phyloP scores from a whole-genome alignment of 1,139 yeast species.

The Debaryomyces sp. region DNA sequence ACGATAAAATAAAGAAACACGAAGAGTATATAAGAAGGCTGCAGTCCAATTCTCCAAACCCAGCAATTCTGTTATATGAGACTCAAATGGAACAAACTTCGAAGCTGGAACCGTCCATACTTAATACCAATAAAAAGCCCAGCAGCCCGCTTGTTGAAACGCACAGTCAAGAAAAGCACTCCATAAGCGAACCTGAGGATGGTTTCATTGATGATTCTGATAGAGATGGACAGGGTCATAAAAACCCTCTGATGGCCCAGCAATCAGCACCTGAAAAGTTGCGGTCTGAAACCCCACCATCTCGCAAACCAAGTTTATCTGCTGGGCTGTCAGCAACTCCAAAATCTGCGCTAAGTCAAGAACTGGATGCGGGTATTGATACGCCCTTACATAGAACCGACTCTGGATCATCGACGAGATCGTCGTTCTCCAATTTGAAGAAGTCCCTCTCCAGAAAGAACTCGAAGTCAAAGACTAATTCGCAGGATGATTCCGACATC shows the following conservation, averaged over 20 bases:
- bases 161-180: not conserved
- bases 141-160: not conserved
- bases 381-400: not conserved
- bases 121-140: not conserved
- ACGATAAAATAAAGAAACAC: slow-evolving; percentile 22
- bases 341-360: not conserved
- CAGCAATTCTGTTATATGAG: not conserved
- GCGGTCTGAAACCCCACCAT: not conserved
- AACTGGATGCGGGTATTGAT: not conserved
- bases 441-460: slow-evolving; percentile 3
- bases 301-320: not conserved
- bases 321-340: not conserved
- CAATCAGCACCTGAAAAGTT: not conserved
- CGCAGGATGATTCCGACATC: not conserved
- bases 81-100: not conserved
- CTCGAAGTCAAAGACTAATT: slow-evolving; percentile 1
- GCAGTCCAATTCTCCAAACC: not conserved
- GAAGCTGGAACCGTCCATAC: not conserved
- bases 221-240: not conserved
- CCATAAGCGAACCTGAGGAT: not conserved
- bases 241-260: not conserved
- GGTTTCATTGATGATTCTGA: not conserved
- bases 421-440: slow-evolving; percentile 1
- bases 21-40: slow-evolving; percentile 13
- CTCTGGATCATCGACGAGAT: slow-evolving; percentile 1